These are phyloP conservation scores for Cytospora chrysosperma DNA, from an alignment of 2,329 filamentous ascomycete genomes.

Conservation along the genomic window DNA sequence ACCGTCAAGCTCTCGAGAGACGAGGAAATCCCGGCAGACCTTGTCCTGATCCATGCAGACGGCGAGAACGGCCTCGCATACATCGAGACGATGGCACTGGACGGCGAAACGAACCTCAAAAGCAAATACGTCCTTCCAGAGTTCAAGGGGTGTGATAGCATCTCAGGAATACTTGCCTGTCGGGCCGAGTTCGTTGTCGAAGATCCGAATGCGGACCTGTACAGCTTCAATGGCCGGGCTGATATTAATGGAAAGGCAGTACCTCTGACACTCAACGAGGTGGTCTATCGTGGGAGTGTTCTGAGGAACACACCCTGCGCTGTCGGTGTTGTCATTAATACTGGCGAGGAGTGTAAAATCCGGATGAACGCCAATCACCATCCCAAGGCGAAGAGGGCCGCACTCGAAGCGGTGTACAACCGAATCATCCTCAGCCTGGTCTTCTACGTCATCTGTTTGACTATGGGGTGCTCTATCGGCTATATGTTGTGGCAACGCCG, in stretches of 20 bases:
- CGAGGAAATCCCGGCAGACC: conserved; percentile 78
- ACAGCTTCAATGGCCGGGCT: conserved; percentile 72
- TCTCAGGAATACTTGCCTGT: conserved; percentile 53
- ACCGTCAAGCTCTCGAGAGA: conserved; percentile 59
- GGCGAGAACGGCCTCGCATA: conserved; percentile 80
- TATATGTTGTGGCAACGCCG: conserved; percentile 73
- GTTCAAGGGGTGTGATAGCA: conserved; percentile 55
- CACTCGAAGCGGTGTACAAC: conserved; percentile 70
- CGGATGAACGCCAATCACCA: conserved; percentile 85
- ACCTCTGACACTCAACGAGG: conserved; percentile 76
- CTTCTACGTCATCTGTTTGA: conserved; percentile 73
- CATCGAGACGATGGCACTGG: conserved; percentile 80
- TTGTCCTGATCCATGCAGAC: conserved; percentile 73
- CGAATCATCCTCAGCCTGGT: conserved; percentile 78
- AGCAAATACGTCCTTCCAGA: conserved; percentile 67
- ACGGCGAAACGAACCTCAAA: conserved; percentile 81
- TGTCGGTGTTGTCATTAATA: conserved; percentile 81
- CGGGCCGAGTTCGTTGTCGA: conserved; percentile 67
- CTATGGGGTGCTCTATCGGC: conserved; percentile 77
- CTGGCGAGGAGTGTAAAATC: conserved; percentile 80
- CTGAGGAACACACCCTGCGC: conserved; percentile 75
- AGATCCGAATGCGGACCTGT: conserved; percentile 75
- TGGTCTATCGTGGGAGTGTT: conserved; percentile 83
- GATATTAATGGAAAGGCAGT: conserved; percentile 54
- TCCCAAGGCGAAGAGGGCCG: conserved; percentile 72